phyloP scores from a whole-genome alignment of 1,139 yeast species.

The Arxiozyma slooffiae region DNA sequence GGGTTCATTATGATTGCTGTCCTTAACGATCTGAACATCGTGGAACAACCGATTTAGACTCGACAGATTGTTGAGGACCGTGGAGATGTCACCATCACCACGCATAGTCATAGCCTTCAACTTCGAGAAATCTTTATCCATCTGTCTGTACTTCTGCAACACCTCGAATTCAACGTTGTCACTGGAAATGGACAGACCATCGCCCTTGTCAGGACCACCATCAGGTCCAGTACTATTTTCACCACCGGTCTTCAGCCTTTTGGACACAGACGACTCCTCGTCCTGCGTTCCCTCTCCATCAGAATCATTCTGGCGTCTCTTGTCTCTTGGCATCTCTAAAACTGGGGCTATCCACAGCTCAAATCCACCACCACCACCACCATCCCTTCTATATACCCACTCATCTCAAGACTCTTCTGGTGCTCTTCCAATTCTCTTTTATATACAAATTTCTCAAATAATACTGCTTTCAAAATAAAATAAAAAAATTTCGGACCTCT shows the following conservation, averaged over 20 bases:
- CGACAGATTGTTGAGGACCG: conserved; percentile 31
- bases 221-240: too few species aligned
- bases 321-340: neutral
- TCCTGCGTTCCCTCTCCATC: neutral
- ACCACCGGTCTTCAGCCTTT: neutral
- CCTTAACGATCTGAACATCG: conserved; percentile 27
- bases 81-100: conserved; percentile 34
- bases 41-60: conserved; percentile 34
- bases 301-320: neutral
- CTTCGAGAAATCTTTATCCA: conserved; percentile 30
- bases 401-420: too few species aligned
- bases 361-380: too few species aligned
- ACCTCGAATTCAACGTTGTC: conserved; percentile 24
- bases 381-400: too few species aligned
- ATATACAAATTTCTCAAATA: too few species aligned
- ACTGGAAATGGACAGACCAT: neutral
- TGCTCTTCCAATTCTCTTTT: too few species aligned
- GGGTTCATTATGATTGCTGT: neutral
- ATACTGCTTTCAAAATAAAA: too few species aligned
- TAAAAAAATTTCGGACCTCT: too few species aligned
- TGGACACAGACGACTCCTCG: neutral
- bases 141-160: conserved; percentile 29
- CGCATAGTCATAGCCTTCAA: conserved; percentile 36
- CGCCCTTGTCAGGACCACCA: neutral
- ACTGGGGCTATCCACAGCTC: neutral